Evolutionary conservation across 352 stramenopile genomes (phyloP).

Genomic region (Sclerospora graminicola): DNA sequence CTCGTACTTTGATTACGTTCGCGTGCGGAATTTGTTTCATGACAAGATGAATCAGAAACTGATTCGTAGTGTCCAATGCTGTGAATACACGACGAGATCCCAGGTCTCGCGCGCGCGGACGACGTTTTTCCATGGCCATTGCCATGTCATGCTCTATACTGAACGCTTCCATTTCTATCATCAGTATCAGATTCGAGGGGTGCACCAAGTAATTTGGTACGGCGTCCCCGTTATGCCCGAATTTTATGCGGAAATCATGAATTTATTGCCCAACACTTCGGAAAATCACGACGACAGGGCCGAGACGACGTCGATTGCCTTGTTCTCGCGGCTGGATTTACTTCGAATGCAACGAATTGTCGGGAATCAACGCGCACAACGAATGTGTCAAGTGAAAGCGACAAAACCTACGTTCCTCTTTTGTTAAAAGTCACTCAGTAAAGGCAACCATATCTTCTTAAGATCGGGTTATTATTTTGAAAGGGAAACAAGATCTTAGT

Average conservation of each 20-base stretch:
- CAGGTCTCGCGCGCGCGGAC: slow-evolving; percentile 63
- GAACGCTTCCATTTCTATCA: slow-evolving; percentile 85
- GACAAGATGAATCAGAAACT: slow-evolving; percentile 66
- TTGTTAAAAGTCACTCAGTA: slow-evolving; percentile 42
- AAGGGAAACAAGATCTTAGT: too few relatives aligned
- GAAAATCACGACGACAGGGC: slow-evolving; percentile 18
- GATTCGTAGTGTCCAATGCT: slow-evolving; percentile 56
- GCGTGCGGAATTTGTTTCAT: slow-evolving; percentile 75
- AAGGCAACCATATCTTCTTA: too few relatives aligned
- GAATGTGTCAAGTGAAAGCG: slow-evolving; percentile 57
- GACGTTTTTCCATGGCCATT: slow-evolving; percentile 64
- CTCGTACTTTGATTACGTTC: slow-evolving; percentile 83
- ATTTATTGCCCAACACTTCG: slow-evolving; percentile 36
- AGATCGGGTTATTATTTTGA: too few relatives aligned
- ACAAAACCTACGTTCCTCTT: slow-evolving; percentile 71
- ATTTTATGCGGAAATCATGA: slow-evolving; percentile 77
- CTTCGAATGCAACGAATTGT: slow-evolving; percentile 66
- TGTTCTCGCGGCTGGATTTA: slow-evolving; percentile 52
- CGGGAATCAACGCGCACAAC: slow-evolving; percentile 50
- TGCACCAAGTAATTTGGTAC: slow-evolving; percentile 76
- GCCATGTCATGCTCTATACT: slow-evolving; percentile 72
- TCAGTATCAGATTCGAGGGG: slow-evolving; percentile 68
- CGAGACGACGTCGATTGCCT: slow-evolving; percentile 44
- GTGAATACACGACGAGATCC: slow-evolving; percentile 60
- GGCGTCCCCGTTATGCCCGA: slow-evolving; percentile 45